Conservation (phyloP, 2,329 filamentous ascomycete genomes). For the Trichoderma polysporum region DNA sequence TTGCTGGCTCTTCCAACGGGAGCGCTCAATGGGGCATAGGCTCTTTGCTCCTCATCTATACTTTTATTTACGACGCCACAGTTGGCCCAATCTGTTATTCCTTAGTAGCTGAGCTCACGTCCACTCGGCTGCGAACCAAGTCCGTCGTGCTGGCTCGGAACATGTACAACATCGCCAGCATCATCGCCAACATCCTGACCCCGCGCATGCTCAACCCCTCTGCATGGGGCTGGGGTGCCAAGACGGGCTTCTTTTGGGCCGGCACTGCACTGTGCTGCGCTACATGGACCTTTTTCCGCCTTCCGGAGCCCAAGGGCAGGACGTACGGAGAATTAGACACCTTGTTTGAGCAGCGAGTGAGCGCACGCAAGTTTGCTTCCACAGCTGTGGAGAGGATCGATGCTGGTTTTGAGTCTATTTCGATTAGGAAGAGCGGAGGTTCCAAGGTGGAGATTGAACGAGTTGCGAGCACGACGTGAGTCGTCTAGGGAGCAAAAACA, state of each 20-base stretch:
- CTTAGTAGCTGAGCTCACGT: slow-evolving; percentile 60
- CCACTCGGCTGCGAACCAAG: slow-evolving; percentile 47
- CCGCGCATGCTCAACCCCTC: slow-evolving; percentile 49
- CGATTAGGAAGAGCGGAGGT: slow-evolving; percentile 27
- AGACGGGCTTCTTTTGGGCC: slow-evolving; percentile 46
- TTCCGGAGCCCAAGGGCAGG: slow-evolving; percentile 55
- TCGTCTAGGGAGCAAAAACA: neutral
- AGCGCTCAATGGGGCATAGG: slow-evolving; percentile 50
- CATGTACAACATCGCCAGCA: slow-evolving; percentile 49
- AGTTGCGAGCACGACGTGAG: neutral
- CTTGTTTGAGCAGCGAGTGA: slow-evolving; percentile 48
- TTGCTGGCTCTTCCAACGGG: slow-evolving; percentile 45
- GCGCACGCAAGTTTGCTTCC: slow-evolving; percentile 43
- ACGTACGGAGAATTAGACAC: slow-evolving; percentile 57
- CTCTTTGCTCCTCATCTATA: slow-evolving; percentile 45
- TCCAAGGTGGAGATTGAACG: slow-evolving; percentile 24
- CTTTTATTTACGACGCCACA: slow-evolving; percentile 42
- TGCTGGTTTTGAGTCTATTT: slow-evolving; percentile 19
- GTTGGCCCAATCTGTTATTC: slow-evolving; percentile 71
- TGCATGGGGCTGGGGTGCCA: slow-evolving; percentile 49
- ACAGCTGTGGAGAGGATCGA: slow-evolving; percentile 34
- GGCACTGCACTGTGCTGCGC: slow-evolving; percentile 46
- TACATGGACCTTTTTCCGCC: slow-evolving; percentile 51
- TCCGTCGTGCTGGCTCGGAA: slow-evolving; percentile 47
- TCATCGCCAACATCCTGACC: slow-evolving; percentile 47